Evolutionary conservation across 345 rosid genomes (phyloP), one percentile per base, ranked within the genome.

Genomic region (Cardiospermum halicacabum): DNA sequence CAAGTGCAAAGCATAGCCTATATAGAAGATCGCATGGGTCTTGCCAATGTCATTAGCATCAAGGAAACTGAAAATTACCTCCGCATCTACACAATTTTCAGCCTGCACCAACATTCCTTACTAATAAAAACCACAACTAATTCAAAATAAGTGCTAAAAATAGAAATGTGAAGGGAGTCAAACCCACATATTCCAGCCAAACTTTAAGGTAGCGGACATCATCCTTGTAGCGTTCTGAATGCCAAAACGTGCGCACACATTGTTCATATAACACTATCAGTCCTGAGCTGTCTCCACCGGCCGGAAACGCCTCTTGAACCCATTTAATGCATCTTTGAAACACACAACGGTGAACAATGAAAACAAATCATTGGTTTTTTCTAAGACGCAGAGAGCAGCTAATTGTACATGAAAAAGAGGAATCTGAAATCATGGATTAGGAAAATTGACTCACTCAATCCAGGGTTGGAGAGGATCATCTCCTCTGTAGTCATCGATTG

Each of bases 121-220:
- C 51, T 54, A 26, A 24, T 21, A 0, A 55, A 43, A 53, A 9
- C 16, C 49, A 45, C 53, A 26, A 32, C 21, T 28, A 62, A 60
- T 25, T 30, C 36, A 16, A 10, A 56, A 34, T 1, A 60, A 36
- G 37, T 22, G 32, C 13, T 28, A 3, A 42, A 63, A 2, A 65
- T 56, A 6, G 30, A 30, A 21, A 45, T 24, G 11, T 4, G 51
- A n/a, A 25, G 50, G 4, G 34, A 64, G 27, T 54, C 62, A 51
- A 66, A 69, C 88, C 63, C 70, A 89, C 99, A 69, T 94, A 94
- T 88, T 94, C 96, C 64, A 94, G 70, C 99, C 97, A 94, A n/a
- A 87, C 78, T 85, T 91, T 94, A 67, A 91, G 96, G 70, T 91
- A 94, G 57, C 99, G 97, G 37, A 87, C 84, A 75, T 94, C 99